Base-by-base conservation (phyloP, 129 eudicot genomes). In the Centrapalus pauciflorus region DNA sequence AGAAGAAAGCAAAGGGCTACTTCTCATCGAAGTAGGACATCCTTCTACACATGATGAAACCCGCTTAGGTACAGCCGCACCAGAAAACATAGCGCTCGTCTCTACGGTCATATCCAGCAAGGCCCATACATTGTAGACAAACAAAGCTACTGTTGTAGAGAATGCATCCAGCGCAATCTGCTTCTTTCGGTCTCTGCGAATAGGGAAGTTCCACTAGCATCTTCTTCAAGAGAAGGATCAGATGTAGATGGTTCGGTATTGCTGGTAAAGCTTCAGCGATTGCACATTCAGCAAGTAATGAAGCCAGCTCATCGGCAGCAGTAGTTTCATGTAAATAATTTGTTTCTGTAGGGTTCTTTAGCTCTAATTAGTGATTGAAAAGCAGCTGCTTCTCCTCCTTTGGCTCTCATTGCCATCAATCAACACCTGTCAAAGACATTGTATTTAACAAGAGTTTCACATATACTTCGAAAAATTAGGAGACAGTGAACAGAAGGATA, bases 211-310 rank as follows among this genome's bases (percentile, higher is more conserved):
- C 79, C 82, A n/a, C 38, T 65, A 21, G 78, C 76, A 34, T 86
- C 90, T 16, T 77, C 62, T 38, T 77, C 87, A 41, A 58, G 20
- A 7, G 84, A 30, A 34, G 51, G 61, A 65, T 61, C 68, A 34
- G 79, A 37, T 45, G 48, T 38, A 19, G 75, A 55, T 28, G 43
- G 56, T 28, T 41, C 56, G 0, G 74, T 9, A 56, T 55, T 41
- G 43, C 19, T 34, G 60, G 67, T 17, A 63, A 49, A 17, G 95
- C 83, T 70, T 90, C 97, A n/a, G 85, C 84, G 29, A 90, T 86
- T 7, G 87, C 97, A 82, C 86, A 90, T 54, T 90, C 89, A 0
- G 97, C 95, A 75, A 90, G 84, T n/a, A 90, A 79, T 17, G 97
- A 79, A 29, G 95, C 84, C 19, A 90, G 81, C 57, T 90, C 90